Conservation (phyloP, 306 rosid genomes). For the Echinosophora koreensis region DNA sequence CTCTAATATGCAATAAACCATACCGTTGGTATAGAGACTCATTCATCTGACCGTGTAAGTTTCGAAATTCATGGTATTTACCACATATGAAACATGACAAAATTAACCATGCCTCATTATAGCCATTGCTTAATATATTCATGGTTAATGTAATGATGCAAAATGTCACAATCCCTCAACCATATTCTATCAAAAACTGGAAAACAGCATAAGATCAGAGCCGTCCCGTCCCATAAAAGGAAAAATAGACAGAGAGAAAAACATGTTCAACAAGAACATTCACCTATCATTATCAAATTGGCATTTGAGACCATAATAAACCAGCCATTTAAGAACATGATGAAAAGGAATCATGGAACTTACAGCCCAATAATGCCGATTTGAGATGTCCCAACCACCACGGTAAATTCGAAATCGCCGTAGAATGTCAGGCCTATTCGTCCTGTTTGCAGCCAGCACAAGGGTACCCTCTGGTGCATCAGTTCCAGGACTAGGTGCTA, state of each 20-base stretch:
- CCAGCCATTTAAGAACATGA: constrained; percentile 14
- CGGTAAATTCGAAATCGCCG: constrained; percentile 62
- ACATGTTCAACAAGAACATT: constrained; percentile 15
- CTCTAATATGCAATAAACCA: background rate
- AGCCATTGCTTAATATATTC: background rate
- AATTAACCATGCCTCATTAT: background rate
- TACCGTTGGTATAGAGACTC: background rate
- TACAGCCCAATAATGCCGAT: constrained; percentile 91
- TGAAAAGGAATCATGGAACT: constrained; percentile 44
- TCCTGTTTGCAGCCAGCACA: constrained; percentile 80
- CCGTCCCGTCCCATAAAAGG: background rate
- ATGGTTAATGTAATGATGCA: background rate
- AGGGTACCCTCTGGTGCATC: constrained; percentile 59
- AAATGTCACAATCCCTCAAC: background rate
- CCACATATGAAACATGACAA: background rate
- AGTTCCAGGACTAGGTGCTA: constrained; percentile 60
- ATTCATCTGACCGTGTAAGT: background rate
- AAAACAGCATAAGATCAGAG: background rate
- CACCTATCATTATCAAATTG: constrained; percentile 6
- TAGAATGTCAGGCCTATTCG: constrained; percentile 82
- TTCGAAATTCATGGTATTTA: background rate
- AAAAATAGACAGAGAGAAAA: background rate
- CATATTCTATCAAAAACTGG: background rate
- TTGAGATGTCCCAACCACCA: constrained; percentile 86
- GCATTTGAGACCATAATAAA: constrained; percentile 19